Base-by-base conservation (phyloP, 2,329 filamentous ascomycete species). In the Diaporthe sp. region DNA sequence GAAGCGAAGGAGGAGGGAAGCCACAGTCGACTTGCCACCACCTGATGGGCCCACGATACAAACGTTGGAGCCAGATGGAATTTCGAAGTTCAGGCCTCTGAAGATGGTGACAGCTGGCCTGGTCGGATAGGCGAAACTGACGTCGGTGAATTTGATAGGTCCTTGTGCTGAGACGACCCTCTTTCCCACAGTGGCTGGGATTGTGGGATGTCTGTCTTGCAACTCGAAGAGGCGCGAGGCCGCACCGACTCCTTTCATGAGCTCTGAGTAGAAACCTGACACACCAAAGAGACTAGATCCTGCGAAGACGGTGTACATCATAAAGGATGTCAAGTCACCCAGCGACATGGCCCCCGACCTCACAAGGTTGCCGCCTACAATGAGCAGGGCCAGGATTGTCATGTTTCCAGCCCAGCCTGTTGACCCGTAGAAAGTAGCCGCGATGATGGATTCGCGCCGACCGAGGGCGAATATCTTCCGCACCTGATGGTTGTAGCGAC, bases 171-270 rank as follows among this genome's bases (percentile, higher is more conserved):
- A 98, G 73, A 87, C 89, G 42, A 99, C 95, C 76, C 92, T 93
- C 42, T 88, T 82, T 78, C 97, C 97, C 71, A 93, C 92, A 0
- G 97, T 99, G 28, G 96, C 92, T n/a, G 93, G 93, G 77, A 98
- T 97, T 3, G 92, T 93, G 0, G 96, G 94, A 75, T 94, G 88
- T 77, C 97, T 93, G 83, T 99, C 97, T 83, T 98, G 96, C 8
- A 99, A 90, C 82, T 99, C 97, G 81, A 99, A 99, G 1, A 99
- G 88, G 76, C 97, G 94, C 81, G 94, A 98, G n/a, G 97, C 97
- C 57, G 97, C 97, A 80, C 97, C 97, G 5, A 98, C 96, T 57
- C 97, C 97, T 84, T 99, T 99, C 97, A 99, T 99, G 77, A 99
- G 89, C 83, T 99, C 97, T 0, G 96, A 98, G 85, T 98, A 99